These are phyloP conservation scores for Paraleonurus japonicus DNA, from an alignment of 257 asterid genomes.

Conservation along the genomic window DNA sequence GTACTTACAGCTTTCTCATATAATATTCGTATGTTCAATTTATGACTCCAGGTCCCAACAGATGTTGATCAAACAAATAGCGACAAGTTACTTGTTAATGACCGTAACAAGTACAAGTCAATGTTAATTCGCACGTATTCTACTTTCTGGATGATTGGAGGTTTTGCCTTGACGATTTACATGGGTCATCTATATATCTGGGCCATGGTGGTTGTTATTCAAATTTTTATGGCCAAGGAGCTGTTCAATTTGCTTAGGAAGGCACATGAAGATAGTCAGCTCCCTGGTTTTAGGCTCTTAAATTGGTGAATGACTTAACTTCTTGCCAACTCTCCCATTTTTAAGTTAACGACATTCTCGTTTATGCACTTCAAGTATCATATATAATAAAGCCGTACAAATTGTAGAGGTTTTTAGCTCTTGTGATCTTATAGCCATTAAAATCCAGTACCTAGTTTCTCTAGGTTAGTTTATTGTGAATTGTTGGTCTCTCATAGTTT, in stretches of 20 bases:
- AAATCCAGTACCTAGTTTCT: not conserved
- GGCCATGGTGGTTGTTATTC: constrained; percentile 90
- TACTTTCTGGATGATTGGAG: constrained; percentile 95
- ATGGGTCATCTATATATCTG: constrained; percentile 98
- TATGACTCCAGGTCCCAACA: constrained; percentile 56
- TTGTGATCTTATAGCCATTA: constrained; percentile 1
- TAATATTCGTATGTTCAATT: constrained; percentile 4
- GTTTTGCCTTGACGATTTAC: constrained; percentile 72
- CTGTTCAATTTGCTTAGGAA: constrained; percentile 79
- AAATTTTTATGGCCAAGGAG: constrained; percentile 91
- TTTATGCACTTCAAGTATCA: not conserved
- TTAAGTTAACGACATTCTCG: constrained; percentile 8
- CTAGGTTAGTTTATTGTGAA: not conserved
- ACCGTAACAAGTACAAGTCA: constrained; percentile 82
- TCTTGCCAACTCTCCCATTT: constrained; percentile 8
- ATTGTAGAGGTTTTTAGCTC: constrained; percentile 9
- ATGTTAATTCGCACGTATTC: constrained; percentile 85
- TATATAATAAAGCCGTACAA: not conserved
- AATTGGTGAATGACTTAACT: constrained; percentile 62
- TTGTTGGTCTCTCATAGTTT: constrained; percentile 11
- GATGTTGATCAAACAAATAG: constrained; percentile 62
- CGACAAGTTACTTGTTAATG: constrained; percentile 66
- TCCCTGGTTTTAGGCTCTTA: constrained; percentile 95
- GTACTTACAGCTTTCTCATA: constrained; percentile 8
- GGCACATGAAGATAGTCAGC: constrained; percentile 84